These are phyloP conservation scores for Volvariella surrecta DNA, from an alignment of 1,284 basidiomycete species.

Conservation along the genomic window DNA sequence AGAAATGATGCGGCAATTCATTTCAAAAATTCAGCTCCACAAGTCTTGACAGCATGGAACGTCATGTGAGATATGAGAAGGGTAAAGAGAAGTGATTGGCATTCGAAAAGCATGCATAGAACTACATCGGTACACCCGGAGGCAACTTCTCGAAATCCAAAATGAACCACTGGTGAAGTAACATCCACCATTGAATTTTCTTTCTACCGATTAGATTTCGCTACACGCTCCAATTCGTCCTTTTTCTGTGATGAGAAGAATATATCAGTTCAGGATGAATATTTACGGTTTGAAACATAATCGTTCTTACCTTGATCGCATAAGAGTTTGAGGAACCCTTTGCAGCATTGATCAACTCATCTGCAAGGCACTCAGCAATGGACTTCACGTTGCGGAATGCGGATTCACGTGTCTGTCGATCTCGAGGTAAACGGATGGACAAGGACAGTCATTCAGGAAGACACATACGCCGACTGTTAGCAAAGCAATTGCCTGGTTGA, in stretches of 20 bases:
- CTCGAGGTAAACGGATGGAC: not conserved
- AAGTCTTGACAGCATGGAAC: constrained; percentile 3
- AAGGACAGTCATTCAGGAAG: not conserved
- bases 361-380: constrained; percentile 96
- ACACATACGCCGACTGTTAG: constrained; percentile 87
- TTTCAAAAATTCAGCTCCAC: constrained; percentile 1
- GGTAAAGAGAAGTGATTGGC: constrained; percentile 1
- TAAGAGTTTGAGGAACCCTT: constrained; percentile 99
- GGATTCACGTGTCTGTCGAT: constrained; percentile 88
- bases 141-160: too few species aligned
- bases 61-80: constrained; percentile 6
- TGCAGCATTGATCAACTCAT: constrained; percentile 99
- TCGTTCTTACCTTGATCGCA: constrained; percentile 81
- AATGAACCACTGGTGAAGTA: not conserved
- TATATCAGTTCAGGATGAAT: constrained; percentile 8
- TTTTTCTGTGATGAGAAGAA: constrained; percentile 76
- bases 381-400: constrained; percentile 99
- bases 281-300: not conserved
- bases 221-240: constrained; percentile 98
- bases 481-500: constrained; percentile 96
- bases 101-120: not conserved
- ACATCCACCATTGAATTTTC: not conserved
- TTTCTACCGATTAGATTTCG: constrained; percentile 95
- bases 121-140: not conserved
- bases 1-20: not conserved